Evolutionary conservation across 345 rosid genomes (phyloP), one percentile per base, ranked within the genome.

Genomic region (Citrus trifoliata): DNA sequence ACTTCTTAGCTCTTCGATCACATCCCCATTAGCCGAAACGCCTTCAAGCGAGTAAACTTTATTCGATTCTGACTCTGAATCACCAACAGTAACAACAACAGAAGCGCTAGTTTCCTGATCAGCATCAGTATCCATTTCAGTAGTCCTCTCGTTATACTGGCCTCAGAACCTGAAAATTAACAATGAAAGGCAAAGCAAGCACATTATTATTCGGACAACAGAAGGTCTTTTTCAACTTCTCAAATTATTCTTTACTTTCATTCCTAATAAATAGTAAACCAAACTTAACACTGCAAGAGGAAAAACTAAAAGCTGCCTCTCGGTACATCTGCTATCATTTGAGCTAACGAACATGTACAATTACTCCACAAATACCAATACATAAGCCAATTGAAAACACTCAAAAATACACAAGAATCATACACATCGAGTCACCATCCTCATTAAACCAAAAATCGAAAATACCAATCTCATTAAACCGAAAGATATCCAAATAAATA

Each of bases 31-130:
- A 42, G 83, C 83, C 60, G 90, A 80, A 27, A 82, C 27, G 67
- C 78, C 88, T 35, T 80, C 90, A 67, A 81, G 68, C 22, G 85
- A 81, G 81, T 87, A 89, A 60, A 74, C 81, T 78, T 86, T 86
- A 67, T 84, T 86, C 8, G 90, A 92, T 35, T 88, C 91, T 1
- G 80, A 74, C 82, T 90, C 94, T 2, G 82, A 87, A 61, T 82
- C 80, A 67, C 83, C 75, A 78, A 89, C 86, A 51, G 82, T 84
- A 55, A 83, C 97, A 85, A 90, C 90, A 3, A 87, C 84, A 78
- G 89, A 87, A 42, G 80, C 73, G 33, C 74, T 74, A 59, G 70
- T 80, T 66, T 85, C 85, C n/a, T 81, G 80, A 71, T 78, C 83
- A 32, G 70, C 58, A 82, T 84, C 89, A 19, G 58, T 70, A 71